These are phyloP conservation scores for Agapanthus africanus DNA, from an alignment of 106 monocot species.

Conservation along the genomic window DNA sequence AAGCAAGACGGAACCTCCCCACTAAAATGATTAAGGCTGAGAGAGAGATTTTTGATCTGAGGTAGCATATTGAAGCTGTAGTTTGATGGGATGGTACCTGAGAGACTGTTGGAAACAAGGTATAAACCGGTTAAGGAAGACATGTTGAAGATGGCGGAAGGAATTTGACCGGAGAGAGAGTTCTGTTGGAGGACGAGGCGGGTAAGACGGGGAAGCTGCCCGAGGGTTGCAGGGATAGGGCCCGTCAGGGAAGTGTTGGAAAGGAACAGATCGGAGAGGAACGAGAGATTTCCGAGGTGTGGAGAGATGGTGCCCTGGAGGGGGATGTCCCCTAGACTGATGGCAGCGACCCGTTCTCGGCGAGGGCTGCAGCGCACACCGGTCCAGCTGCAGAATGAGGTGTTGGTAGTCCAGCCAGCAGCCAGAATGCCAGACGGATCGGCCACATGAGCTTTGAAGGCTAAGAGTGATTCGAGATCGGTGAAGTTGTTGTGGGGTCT, in stretches of 20 bases:
- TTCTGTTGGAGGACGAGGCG: neutral
- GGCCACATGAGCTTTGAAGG: neutral
- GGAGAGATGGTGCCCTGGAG: neutral
- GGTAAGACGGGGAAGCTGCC: neutral
- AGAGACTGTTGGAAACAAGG: neutral
- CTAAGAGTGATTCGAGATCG: neutral
- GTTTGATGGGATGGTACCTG: neutral
- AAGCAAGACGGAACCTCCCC: too few species aligned
- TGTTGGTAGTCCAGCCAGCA: neutral
- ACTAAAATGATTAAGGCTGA: too few species aligned
- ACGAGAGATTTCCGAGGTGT: neutral
- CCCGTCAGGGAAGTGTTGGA: neutral
- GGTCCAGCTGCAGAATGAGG: neutral
- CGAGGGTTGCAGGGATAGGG: neutral
- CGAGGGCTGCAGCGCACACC: neutral
- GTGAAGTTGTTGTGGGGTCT: neutral
- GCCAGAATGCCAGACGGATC: neutral
- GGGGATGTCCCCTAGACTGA: neutral
- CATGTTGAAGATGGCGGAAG: neutral
- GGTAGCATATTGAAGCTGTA: neutral
- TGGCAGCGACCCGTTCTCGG: neutral
- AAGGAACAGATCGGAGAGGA: neutral
- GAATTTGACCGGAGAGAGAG: neutral
- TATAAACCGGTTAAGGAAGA: neutral
- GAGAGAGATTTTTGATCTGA: too few species aligned